These are phyloP conservation scores for Ormosia emarginata DNA, from an alignment of 306 rosid species.

Conservation along the genomic window DNA sequence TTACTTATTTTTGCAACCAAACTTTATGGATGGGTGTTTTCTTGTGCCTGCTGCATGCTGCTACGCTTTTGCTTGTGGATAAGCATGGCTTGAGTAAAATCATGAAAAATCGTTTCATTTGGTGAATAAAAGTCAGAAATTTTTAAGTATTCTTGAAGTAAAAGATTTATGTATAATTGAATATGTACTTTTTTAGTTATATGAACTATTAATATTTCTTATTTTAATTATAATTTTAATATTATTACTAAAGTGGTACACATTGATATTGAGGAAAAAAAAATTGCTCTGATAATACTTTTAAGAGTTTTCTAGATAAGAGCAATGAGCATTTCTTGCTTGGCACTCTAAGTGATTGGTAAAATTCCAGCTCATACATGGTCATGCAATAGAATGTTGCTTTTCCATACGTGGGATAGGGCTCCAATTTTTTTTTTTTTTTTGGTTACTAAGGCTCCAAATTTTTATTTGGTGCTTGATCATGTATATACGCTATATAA, in stretches of 20 bases:
- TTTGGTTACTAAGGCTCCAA: too few relatives aligned
- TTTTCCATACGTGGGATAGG: background rate
- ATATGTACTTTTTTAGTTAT: too few relatives aligned
- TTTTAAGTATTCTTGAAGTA: background rate
- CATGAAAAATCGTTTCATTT: background rate
- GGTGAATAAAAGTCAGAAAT: background rate
- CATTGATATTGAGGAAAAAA: too few relatives aligned
- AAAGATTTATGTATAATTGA: too few relatives aligned
- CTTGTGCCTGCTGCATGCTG: background rate
- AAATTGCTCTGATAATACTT: too few relatives aligned
- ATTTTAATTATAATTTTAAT: too few relatives aligned
- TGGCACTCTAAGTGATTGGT: conserved; percentile 4
- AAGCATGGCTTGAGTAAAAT: background rate
- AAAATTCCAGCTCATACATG: conserved; percentile 11
- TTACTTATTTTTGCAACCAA: background rate
- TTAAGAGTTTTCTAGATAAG: background rate
- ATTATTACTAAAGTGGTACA: background rate
- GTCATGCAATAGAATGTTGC: background rate
- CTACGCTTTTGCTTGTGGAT: background rate
- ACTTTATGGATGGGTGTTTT: background rate
- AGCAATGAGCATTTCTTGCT: conserved; percentile 19
- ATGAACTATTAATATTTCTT: background rate
- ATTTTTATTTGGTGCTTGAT: background rate
- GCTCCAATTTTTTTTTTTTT: too few relatives aligned
- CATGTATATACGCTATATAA: background rate